Evolutionary conservation across 345 rosid species (phyloP), one percentile per base, ranked within the genome.

Genomic region (Brassica carinata): DNA sequence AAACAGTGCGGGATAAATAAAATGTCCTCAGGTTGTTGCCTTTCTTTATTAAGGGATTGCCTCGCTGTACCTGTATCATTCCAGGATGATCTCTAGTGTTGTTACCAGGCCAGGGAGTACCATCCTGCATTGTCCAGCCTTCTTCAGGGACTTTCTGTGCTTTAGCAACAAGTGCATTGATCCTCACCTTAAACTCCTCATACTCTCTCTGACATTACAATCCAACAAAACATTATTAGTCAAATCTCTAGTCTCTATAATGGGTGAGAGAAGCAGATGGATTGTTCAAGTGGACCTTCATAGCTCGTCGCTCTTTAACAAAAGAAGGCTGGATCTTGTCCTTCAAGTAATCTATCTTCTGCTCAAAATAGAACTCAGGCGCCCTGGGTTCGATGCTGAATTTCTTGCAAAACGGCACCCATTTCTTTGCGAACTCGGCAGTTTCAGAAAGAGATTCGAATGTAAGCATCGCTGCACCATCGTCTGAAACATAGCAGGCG

Each of bases 81-180:
- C 99, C 99, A 36, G 99, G 99, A 83, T 96, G 99, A 85, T 96
- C 99, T 82, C 99, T 88, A 30, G 98, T 82, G 86, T 96, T 96
- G 84, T 96, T 96, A 81, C 99, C 99, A 73, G 99, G 98, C 99
- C 99, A 96, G 4, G 98, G 88, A 77, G 99, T 96, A 66, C 99
- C 99, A 87, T 96, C 99, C 85, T 96, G 98, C 99, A 96, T 96
- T 11, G 99, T 96, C 99, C 99, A 96, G 67, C 99, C 99, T 89
- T 96, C 99, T 89, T 96, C 99, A 34, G 99, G 99, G 91, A 89
- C 80, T 86, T 96, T 96, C 73, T 94, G 99, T 72, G 99, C 99
- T 85, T 96, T 96, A 69, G 93, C 93, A 83, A 96, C 99, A 77
- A 94, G 94, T 33, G 99, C 99, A 90, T 96, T 96, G 84, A 92